These are phyloP conservation scores for Solanum chiquidenum DNA, from an alignment of 257 asterid species.

Conservation along the genomic window DNA sequence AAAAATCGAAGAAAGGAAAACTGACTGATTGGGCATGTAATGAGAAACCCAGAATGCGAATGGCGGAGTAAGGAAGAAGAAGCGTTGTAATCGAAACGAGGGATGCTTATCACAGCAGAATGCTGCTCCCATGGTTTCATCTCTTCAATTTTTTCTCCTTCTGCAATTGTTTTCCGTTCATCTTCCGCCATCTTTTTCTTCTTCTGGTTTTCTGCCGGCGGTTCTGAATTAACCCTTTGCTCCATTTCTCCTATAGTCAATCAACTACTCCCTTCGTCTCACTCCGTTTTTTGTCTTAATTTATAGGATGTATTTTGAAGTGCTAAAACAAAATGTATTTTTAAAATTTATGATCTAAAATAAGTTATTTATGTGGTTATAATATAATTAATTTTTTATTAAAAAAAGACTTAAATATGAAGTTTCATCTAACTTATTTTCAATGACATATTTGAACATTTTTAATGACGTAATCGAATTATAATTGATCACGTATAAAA, in stretches of 20 bases:
- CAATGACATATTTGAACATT: too few species aligned
- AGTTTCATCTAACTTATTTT: not conserved
- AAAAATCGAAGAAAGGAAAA: not conserved
- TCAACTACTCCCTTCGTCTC: not conserved
- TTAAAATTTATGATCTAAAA: not conserved
- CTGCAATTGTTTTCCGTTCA: not conserved
- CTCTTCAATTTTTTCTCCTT: constrained; percentile 5
- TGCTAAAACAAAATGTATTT: too few species aligned
- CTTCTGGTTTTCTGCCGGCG: not conserved
- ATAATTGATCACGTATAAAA: not conserved
- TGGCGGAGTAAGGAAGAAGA: constrained; percentile 23
- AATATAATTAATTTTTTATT: too few species aligned
- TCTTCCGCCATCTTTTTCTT: not conserved
- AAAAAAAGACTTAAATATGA: too few species aligned
- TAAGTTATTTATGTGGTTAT: too few species aligned
- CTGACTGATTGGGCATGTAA: constrained; percentile 41
- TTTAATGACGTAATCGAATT: not conserved
- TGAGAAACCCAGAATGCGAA: constrained; percentile 37
- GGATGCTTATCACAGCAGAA: constrained; percentile 36
- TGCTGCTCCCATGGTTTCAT: constrained; percentile 56
- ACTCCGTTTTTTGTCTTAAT: too few species aligned
- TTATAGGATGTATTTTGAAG: too few species aligned
- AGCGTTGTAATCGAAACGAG: constrained; percentile 37
- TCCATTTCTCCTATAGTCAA: not conserved
- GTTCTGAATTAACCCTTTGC: not conserved